phyloP scores from a whole-genome alignment of 495 filamentous ascomycete species.

The Penicillium riverlandense region DNA sequence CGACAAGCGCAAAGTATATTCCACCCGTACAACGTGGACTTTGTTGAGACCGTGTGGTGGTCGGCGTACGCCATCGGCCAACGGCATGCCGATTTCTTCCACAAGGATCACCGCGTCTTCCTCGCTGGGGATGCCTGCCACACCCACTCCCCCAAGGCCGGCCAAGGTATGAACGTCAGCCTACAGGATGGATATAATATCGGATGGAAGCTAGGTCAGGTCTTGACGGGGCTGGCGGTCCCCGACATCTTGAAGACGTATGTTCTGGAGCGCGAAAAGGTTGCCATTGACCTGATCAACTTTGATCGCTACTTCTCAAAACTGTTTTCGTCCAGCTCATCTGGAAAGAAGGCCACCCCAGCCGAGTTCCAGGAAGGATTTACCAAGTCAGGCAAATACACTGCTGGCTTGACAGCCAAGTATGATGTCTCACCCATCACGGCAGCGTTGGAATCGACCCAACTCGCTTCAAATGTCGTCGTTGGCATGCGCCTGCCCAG shows the following conservation, averaged over 20 bases:
- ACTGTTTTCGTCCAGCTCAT: conserved; percentile 49
- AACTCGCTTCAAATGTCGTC: conserved; percentile 38
- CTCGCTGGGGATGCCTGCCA: conserved; percentile 55
- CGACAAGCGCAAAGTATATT: conserved; percentile 52
- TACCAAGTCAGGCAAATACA: conserved; percentile 53
- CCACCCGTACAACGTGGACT: conserved; percentile 46
- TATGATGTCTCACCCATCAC: conserved; percentile 50
- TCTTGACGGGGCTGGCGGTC: conserved; percentile 50
- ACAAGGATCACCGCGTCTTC: conserved; percentile 46
- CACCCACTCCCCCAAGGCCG: conserved; percentile 56
- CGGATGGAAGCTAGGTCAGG: conserved; percentile 69
- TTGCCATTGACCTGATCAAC: conserved; percentile 64
- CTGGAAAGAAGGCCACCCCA: conserved; percentile 25
- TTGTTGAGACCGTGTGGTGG: conserved; percentile 48
- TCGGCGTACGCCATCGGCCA: conserved; percentile 55
- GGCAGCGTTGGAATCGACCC: conserved; percentile 13
- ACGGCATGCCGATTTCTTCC: conserved; percentile 49
- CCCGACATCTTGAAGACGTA: conserved; percentile 60
- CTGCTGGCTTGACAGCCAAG: conserved; percentile 52
- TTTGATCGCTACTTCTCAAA: conserved; percentile 64
- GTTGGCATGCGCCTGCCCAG: conserved; percentile 53
- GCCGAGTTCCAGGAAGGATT: conserved; percentile 52
- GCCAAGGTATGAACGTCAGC: conserved; percentile 47
- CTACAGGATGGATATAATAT: conserved; percentile 57
- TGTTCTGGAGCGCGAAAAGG: conserved; percentile 57